phyloP scores from a whole-genome alignment of 1,284 basidiomycete genomes.

The Mycosarcoma mackinlayi region DNA sequence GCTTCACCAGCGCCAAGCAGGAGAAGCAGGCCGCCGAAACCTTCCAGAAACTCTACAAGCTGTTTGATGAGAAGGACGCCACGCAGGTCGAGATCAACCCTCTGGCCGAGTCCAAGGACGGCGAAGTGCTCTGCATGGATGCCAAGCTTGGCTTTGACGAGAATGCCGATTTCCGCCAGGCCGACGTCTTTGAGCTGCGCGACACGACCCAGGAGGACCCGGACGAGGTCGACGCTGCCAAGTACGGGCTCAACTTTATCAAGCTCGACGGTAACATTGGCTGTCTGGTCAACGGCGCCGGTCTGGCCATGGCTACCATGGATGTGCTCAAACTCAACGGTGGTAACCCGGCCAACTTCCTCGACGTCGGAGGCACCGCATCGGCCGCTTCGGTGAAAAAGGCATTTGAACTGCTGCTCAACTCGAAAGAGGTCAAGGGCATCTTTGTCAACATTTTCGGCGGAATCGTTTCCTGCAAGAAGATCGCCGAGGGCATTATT shows the following conservation, averaged over 20 bases:
- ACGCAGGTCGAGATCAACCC: slow-evolving; percentile 99
- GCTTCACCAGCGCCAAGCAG: slow-evolving; percentile 80
- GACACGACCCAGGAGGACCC: slow-evolving; percentile 96
- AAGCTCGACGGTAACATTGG: slow-evolving; percentile 98
- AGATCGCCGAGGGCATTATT: slow-evolving; percentile 83
- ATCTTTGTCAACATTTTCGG: slow-evolving; percentile 89
- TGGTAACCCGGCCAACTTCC: slow-evolving; percentile 91
- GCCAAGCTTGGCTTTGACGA: slow-evolving; percentile 99
- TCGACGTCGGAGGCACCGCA: slow-evolving; percentile 96
- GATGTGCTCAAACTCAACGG: slow-evolving; percentile 85
- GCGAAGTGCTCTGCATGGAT: slow-evolving; percentile 98
- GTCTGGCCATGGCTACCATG: slow-evolving; percentile 99
- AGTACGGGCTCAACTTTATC: slow-evolving; percentile 96
- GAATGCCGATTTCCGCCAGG: slow-evolving; percentile 97
- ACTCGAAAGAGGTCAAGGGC: slow-evolving; percentile 91
- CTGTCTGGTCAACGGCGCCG: slow-evolving; percentile 98
- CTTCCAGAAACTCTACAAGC: slow-evolving; percentile 92
- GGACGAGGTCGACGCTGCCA: slow-evolving; percentile 83
- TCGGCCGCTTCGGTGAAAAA: slow-evolving; percentile 99
- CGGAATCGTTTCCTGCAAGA: slow-evolving; percentile 97
- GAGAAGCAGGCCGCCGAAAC: slow-evolving; percentile 89
- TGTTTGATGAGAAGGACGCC: slow-evolving; percentile 99
- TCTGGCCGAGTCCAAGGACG: slow-evolving; percentile 92
- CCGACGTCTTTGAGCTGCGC: slow-evolving; percentile 87
- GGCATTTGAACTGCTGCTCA: slow-evolving; percentile 93